These are phyloP conservation scores for Penicillium roqueforti DNA, from an alignment of 495 filamentous ascomycete genomes.

Conservation along the genomic window DNA sequence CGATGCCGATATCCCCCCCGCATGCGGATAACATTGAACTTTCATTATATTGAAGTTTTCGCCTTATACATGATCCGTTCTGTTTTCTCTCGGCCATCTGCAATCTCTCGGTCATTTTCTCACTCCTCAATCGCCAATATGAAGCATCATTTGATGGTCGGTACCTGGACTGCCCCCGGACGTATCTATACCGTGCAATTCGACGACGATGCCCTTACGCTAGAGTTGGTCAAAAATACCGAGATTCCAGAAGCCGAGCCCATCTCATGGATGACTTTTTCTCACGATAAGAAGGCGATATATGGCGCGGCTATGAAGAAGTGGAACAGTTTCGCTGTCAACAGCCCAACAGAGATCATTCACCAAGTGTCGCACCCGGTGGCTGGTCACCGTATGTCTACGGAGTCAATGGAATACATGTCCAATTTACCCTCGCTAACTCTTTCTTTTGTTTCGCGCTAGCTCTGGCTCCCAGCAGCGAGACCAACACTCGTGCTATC, in stretches of 20 bases:
- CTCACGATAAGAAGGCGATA: slow-evolving; percentile 76
- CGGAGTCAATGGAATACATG: neutral
- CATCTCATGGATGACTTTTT: slow-evolving; percentile 88
- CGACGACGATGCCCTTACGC: slow-evolving; percentile 67
- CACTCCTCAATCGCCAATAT: slow-evolving; percentile 42
- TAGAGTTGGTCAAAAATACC: slow-evolving; percentile 71
- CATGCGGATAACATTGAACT: slow-evolving; percentile 1
- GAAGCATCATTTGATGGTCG: slow-evolving; percentile 78
- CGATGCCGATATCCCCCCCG: slow-evolving; percentile 8
- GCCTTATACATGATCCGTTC: slow-evolving; percentile 11
- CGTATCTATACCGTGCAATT: slow-evolving; percentile 82
- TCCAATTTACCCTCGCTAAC: neutral
- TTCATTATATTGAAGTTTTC: neutral
- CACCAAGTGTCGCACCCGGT: slow-evolving; percentile 72
- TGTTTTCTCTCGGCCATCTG: slow-evolving; percentile 4
- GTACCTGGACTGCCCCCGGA: slow-evolving; percentile 79
- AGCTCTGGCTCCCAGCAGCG: slow-evolving; percentile 63
- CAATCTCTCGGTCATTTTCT: slow-evolving; percentile 15
- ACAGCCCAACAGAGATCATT: slow-evolving; percentile 71
- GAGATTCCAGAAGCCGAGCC: slow-evolving; percentile 75
- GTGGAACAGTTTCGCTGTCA: slow-evolving; percentile 75
- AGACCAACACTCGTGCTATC: slow-evolving; percentile 79
- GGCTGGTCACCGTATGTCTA: slow-evolving; percentile 52
- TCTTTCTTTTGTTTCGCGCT: neutral
- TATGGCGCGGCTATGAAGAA: slow-evolving; percentile 88